Conservation (phyloP, 73 alveolate genomes). For the Uronychia binucleata region DNA sequence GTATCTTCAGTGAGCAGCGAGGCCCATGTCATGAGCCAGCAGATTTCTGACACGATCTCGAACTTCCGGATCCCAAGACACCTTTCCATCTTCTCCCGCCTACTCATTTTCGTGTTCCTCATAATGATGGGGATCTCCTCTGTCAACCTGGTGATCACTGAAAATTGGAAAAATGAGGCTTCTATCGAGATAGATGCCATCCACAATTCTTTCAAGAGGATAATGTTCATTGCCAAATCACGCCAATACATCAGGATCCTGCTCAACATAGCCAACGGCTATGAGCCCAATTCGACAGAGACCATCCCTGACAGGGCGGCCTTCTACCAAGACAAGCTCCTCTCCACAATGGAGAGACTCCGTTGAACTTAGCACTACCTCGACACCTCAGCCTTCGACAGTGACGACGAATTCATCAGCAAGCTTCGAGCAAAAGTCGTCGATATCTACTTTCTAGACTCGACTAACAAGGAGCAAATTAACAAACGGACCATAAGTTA, state of each 20-base stretch:
- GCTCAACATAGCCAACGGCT: neutral
- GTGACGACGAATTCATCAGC: neutral
- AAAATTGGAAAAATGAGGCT: neutral
- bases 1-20: neutral
- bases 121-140: neutral
- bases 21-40: neutral
- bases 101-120: neutral
- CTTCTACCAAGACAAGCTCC: neutral
- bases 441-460: neutral
- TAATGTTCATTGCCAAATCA: neutral
- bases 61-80: neutral
- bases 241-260: neutral
- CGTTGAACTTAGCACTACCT: neutral
- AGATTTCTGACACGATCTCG: neutral
- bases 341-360: neutral
- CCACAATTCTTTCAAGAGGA: neutral
- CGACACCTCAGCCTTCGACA: neutral
- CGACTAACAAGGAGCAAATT: neutral
- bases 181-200: neutral
- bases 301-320: neutral
- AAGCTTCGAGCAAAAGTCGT: neutral
- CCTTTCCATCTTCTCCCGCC: neutral
- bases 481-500: neutral
- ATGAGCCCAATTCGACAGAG: neutral
- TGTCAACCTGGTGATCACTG: neutral